Evolutionary conservation across 2,329 filamentous ascomycete genomes (phyloP), one percentile per base, ranked within the genome.

Genomic region (Monilinia laxa): DNA sequence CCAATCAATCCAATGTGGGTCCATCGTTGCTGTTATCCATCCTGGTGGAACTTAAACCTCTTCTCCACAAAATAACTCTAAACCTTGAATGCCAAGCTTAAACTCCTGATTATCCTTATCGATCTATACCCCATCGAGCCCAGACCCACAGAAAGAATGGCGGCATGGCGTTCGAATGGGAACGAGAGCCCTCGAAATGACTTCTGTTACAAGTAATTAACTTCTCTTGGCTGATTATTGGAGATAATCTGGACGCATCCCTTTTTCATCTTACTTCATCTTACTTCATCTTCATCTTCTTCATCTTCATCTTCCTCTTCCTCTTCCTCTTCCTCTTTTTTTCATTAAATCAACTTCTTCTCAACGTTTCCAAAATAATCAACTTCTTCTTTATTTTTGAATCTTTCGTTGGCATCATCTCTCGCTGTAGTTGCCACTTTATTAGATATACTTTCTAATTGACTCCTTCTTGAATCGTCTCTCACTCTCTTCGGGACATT

Each of bases 401-500:
- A 20, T 11, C 5, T 45, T 63, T 7, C 28, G 16, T 55, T 53
- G 63, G 63, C 63, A 65, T 70, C 67, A 63, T 70, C 71, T 67
- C 57, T 72, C 71, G 70, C 71, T 72, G 70, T 70, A 62, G 70
- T 68, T 66, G 62, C 69, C 68, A 67, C 67, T 64, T 70, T 49
- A 64, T 67, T 67, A 63, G 45, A 42, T 35, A 18, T n/a, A 23
- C 7, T 53, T 65, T 72, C 64, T 70, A 71, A 69, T 69, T 56
- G 12, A 57, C 35, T 38, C 65, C 31, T 69, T 68, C 56, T 67
- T 58, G 25, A 66, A 59, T 59, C 57, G 56, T 69, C 69, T 71
- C 71, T 72, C 71, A 72, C 69, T 72, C 71, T 68, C 66, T 72
- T 66, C 51, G 71, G 68, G 68, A 65, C 69, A 60, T 68, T 65